Evolutionary conservation across 2,329 filamentous ascomycete species (phyloP).

Genomic region (Botrytis fabae): DNA sequence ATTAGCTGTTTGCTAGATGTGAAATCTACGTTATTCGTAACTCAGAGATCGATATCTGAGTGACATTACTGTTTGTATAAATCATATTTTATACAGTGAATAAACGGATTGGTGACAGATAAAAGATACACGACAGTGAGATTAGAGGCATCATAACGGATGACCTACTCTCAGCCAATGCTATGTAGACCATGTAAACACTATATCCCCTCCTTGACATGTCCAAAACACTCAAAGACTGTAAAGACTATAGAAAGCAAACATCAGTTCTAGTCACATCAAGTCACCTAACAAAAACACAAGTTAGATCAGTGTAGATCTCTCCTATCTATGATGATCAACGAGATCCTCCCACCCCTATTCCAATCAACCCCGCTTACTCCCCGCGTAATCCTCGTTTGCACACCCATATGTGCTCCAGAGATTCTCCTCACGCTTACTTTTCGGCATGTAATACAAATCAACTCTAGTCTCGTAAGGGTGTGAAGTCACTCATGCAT

Average conservation of each 20-base stretch:
- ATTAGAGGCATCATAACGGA: neutral
- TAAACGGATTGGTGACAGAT: neutral
- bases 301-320: neutral
- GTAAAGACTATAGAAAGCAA: neutral
- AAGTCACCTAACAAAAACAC: neutral
- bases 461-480: neutral
- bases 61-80: no score
- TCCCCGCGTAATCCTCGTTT: neutral
- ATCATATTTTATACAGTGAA: neutral
- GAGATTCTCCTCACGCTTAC: neutral
- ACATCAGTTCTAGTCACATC: neutral
- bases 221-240: no score
- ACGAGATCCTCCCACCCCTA: neutral
- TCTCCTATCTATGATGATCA: neutral
- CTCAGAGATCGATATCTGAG: neutral
- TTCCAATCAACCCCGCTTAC: neutral
- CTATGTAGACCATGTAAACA: neutral
- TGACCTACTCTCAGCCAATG: neutral
- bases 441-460: neutral
- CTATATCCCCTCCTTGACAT: neutral
- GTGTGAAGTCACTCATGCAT: neutral
- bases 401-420: neutral
- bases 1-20: neutral
- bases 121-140: neutral
- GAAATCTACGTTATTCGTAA: neutral